Evolutionary conservation across 805 yeast species (phyloP).

Genomic region (Kuraishia borneana): DNA sequence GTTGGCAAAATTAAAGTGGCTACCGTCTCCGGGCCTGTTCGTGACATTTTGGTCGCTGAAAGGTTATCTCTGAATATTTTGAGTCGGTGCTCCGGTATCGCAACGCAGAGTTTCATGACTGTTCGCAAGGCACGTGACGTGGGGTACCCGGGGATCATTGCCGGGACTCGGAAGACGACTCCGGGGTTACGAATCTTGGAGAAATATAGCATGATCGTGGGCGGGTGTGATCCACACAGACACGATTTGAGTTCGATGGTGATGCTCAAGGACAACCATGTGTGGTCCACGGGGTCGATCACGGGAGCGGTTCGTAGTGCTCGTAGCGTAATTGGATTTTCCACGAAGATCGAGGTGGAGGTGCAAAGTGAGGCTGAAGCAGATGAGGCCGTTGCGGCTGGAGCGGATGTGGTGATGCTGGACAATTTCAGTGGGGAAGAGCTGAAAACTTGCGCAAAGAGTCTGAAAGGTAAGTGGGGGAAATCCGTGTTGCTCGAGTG

Average conservation of each 20-base stretch:
- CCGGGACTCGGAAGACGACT: slow-evolving; percentile 96
- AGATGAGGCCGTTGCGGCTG: slow-evolving; percentile 83
- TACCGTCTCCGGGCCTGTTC: slow-evolving; percentile 67
- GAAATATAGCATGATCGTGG: slow-evolving; percentile 90
- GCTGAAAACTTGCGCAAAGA: slow-evolving; percentile 52
- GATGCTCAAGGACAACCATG: slow-evolving; percentile 91
- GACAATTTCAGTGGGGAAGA: slow-evolving; percentile 73
- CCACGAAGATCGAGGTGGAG: slow-evolving; percentile 87
- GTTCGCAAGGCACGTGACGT: slow-evolving; percentile 47
- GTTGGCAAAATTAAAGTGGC: slow-evolving; percentile 64
- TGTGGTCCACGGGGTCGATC: slow-evolving; percentile 88
- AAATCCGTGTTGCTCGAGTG: slow-evolving; percentile 69
- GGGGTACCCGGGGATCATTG: slow-evolving; percentile 76
- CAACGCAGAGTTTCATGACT: slow-evolving; percentile 58
- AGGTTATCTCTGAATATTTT: slow-evolving; percentile 76
- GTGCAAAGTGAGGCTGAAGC: slow-evolving; percentile 82
- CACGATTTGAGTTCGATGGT: slow-evolving; percentile 90
- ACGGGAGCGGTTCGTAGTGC: slow-evolving; percentile 75
- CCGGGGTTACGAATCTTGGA: slow-evolving; percentile 87
- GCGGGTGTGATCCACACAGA: slow-evolving; percentile 89
- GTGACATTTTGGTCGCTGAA: slow-evolving; percentile 71
- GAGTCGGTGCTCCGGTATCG: slow-evolving; percentile 79
- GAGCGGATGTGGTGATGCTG: slow-evolving; percentile 92
- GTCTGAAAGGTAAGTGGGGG: slow-evolving; percentile 46
- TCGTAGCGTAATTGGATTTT: slow-evolving; percentile 73